These are phyloP conservation scores for Picea glauca DNA, from an alignment of 75 land plant species.

Conservation along the genomic window DNA sequence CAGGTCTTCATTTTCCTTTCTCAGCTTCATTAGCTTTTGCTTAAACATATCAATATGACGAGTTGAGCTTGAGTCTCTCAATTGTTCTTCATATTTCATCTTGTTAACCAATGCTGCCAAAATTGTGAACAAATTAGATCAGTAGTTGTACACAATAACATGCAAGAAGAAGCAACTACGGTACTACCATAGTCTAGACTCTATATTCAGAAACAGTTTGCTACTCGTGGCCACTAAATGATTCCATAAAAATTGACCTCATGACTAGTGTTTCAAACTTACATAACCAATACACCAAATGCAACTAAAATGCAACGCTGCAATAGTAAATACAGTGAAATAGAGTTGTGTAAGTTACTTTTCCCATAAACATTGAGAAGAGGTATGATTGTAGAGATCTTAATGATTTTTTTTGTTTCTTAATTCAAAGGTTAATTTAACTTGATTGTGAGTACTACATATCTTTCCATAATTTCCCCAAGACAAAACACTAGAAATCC, in stretches of 20 bases:
- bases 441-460: not conserved
- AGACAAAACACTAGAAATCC: not conserved
- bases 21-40: constrained; percentile 54
- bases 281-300: not conserved
- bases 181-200: not conserved
- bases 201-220: constrained; percentile 3
- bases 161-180: constrained; percentile 1
- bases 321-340: not conserved
- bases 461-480: not conserved
- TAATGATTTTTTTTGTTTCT: not conserved
- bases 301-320: not conserved
- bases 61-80: constrained; percentile 33
- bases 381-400: not conserved
- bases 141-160: not conserved
- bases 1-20: constrained; percentile 57
- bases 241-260: not conserved
- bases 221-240: not conserved
- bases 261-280: not conserved
- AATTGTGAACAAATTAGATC: not conserved
- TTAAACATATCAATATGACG: constrained; percentile 42
- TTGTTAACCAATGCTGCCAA: constrained; percentile 36
- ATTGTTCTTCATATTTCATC: constrained; percentile 36
- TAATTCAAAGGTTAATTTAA: not conserved
- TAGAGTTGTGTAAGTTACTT: not conserved
- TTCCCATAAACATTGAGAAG: not conserved